Conservation (phyloP, 176 grass and related monocot species). For the Areca catechu region DNA sequence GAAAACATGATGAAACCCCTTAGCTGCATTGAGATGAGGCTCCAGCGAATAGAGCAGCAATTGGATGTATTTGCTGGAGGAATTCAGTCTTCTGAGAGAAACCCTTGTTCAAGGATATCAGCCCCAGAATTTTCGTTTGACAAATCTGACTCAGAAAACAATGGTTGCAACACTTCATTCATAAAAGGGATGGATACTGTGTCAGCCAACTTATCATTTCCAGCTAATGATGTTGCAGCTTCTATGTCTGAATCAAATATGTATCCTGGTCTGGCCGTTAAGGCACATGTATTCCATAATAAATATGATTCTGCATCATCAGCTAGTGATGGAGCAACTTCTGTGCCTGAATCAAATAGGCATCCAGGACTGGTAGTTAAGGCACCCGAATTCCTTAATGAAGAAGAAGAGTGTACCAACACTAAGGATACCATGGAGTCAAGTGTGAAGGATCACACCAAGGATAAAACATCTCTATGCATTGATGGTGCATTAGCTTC, state of each 20-base stretch:
- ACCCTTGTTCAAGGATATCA: conserved; percentile 23
- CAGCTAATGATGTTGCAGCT: conserved; percentile 9
- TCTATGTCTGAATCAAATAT: conserved; percentile 9
- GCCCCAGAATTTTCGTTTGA: conserved; percentile 16
- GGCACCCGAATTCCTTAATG: conserved; percentile 46
- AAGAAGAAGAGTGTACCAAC: conserved; percentile 24
- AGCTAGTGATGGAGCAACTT: conserved; percentile 7
- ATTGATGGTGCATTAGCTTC: conserved; percentile 71
- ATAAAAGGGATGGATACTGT: conserved; percentile 19
- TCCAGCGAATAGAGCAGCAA: conserved; percentile 45
- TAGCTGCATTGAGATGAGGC: conserved; percentile 48
- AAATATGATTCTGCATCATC: background rate
- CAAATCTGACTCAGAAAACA: conserved; percentile 21
- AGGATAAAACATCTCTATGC: conserved; percentile 37
- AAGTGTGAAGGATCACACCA: conserved; percentile 5
- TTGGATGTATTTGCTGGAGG: conserved; percentile 39
- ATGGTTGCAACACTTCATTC: conserved; percentile 16
- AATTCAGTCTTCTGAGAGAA: conserved; percentile 24
- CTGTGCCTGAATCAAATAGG: conserved; percentile 30
- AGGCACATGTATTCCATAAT: conserved; percentile 17
- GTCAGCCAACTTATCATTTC: conserved; percentile 27
- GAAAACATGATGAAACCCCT: conserved; percentile 62
- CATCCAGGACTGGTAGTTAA: conserved; percentile 42
- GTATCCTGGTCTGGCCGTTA: conserved; percentile 26
- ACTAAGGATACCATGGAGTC: conserved; percentile 23